Conservation (phyloP, 108 stramenopile species). For the Hondaea fermentalgiana region DNA sequence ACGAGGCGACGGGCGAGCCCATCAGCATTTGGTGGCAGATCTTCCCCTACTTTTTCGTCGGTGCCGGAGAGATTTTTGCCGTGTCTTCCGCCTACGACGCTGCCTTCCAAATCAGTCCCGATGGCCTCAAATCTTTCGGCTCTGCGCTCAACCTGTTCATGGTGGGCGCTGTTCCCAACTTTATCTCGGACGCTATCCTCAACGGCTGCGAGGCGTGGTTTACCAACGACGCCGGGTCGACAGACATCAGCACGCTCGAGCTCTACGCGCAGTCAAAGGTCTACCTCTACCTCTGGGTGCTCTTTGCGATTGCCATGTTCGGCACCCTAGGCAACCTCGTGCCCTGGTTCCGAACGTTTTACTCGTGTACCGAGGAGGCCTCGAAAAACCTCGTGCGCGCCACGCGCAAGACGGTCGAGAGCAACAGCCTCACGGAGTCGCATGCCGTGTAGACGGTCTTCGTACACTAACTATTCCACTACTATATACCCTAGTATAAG, state of each 20-base stretch:
- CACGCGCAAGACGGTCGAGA: no score
- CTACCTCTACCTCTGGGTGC: slow-evolving; percentile 60
- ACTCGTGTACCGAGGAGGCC: neutral
- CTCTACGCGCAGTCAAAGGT: slow-evolving; percentile 62
- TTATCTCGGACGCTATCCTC: slow-evolving; percentile 62
- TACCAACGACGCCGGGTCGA: slow-evolving; percentile 43
- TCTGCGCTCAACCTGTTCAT: slow-evolving; percentile 68
- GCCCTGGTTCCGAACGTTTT: slow-evolving; percentile 17
- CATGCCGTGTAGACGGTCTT: no score
- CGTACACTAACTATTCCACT: no score
- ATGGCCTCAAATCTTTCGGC: slow-evolving; percentile 61
- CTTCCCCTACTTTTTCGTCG: slow-evolving; percentile 65
- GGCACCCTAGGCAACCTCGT: slow-evolving; percentile 59
- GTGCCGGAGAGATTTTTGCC: slow-evolving; percentile 72
- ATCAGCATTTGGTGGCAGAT: slow-evolving; percentile 68
- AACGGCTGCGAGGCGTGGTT: slow-evolving; percentile 60
- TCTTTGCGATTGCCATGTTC: slow-evolving; percentile 51
- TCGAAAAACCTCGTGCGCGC: neutral
- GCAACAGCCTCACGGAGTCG: no score
- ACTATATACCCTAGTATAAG: no score
- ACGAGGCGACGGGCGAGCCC: slow-evolving; percentile 43
- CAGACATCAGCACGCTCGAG: slow-evolving; percentile 50
- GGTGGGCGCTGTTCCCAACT: slow-evolving; percentile 69
- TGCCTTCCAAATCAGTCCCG: slow-evolving; percentile 66
- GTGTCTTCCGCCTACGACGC: slow-evolving; percentile 72